A percentile compares a stretch with the other conserved stretches of the same genome.
phyloP scores from a whole-genome alignment of 2,329 filamentous ascomycete genomes.

The Mollisia scopiformis region DNA sequence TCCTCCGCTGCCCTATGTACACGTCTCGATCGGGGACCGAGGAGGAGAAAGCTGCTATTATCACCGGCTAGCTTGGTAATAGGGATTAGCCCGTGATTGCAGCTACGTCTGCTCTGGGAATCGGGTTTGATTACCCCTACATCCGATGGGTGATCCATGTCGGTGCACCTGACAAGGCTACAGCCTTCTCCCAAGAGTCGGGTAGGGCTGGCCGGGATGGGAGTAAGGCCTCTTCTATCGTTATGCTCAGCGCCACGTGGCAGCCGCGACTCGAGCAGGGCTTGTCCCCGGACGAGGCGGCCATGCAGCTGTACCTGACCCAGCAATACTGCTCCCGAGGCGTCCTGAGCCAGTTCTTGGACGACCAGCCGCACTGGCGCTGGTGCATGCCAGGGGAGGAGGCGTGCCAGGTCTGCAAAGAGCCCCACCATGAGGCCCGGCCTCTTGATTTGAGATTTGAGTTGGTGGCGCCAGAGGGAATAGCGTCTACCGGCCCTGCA shows the following conservation, averaged over 20 bases:
- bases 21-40: constrained; percentile 1
- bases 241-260: constrained; percentile 5
- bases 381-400: constrained; percentile 14
- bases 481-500: constrained; percentile 1
- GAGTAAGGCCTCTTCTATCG: constrained; percentile 12
- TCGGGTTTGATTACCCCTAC: constrained; percentile 9
- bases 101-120: constrained; percentile 9
- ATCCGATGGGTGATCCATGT: constrained; percentile 12
- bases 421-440: background rate
- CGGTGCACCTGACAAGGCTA: background rate
- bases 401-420: background rate
- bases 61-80: constrained; percentile 8
- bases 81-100: constrained; percentile 8
- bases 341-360: constrained; percentile 21
- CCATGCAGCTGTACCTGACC: constrained; percentile 17
- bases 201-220: constrained; percentile 6
- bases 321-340: constrained; percentile 10
- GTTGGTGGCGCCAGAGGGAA: background rate
- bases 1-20: constrained; percentile 5
- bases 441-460: background rate
- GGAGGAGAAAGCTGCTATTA: constrained; percentile 15
- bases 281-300: constrained; percentile 4
- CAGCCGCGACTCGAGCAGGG: background rate
- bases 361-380: constrained; percentile 12
- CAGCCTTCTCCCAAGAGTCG: constrained; percentile 19